Evolutionary conservation across 148 eudicot genomes (phyloP).

Genomic region (Spergularia bocconei): DNA sequence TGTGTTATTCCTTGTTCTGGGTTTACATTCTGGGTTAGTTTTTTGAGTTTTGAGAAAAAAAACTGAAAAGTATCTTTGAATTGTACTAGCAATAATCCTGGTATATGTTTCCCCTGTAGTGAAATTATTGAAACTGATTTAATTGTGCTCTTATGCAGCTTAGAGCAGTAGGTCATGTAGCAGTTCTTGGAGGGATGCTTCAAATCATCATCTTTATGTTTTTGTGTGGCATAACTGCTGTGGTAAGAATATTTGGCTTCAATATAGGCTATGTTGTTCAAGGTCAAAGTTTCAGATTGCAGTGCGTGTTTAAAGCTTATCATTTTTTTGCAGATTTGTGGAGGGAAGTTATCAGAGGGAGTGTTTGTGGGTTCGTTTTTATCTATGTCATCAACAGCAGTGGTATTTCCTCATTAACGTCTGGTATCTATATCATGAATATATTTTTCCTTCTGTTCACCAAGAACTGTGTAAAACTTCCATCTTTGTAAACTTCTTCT

Average conservation of each 20-base stretch:
- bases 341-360: constrained; percentile 97
- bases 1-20: constrained; percentile 13
- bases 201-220: constrained; percentile 82
- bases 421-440: constrained; percentile 4
- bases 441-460: constrained; percentile 1
- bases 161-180: constrained; percentile 93
- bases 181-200: constrained; percentile 94
- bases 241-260: constrained; percentile 46
- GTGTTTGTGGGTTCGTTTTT: constrained; percentile 95
- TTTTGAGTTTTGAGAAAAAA: neutral
- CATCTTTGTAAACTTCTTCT: constrained; percentile 11
- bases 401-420: constrained; percentile 45
- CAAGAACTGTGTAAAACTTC: neutral
- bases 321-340: constrained; percentile 60
- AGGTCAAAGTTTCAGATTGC: constrained; percentile 2
- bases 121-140: neutral
- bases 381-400: constrained; percentile 99
- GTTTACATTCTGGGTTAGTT: neutral
- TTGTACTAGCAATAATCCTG: neutral
- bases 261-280: neutral
- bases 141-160: constrained; percentile 52
- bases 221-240: constrained; percentile 74
- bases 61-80: neutral
- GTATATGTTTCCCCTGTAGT: no score
- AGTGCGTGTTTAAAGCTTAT: constrained; percentile 13